Evolutionary conservation across 2,329 filamentous ascomycete genomes (phyloP).

Genomic region (Trichoderma sp.): DNA sequence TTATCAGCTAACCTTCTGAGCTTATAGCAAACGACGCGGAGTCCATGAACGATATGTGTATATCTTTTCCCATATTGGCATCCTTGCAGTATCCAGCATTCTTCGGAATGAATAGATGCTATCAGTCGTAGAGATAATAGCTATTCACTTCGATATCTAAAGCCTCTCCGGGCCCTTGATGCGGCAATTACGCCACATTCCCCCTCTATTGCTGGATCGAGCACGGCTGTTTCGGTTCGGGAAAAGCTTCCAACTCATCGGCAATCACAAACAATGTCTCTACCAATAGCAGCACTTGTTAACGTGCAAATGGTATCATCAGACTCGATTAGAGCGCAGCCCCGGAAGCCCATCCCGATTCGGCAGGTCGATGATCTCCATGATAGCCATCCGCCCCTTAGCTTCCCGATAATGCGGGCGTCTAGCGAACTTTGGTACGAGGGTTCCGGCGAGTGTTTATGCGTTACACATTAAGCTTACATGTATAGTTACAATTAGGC

Average conservation of each 20-base stretch:
- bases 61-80: neutral
- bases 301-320: slow-evolving; percentile 23
- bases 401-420: slow-evolving; percentile 4
- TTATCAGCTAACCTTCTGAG: neutral
- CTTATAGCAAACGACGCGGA: neutral
- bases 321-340: slow-evolving; percentile 17
- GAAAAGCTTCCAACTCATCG: neutral
- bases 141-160: too few relatives aligned
- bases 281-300: neutral
- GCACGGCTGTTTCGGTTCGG: neutral
- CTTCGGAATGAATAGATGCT: neutral
- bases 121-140: too few relatives aligned
- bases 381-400: neutral
- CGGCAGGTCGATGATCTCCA: slow-evolving; percentile 19
- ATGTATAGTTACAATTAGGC: slow-evolving; percentile 9
- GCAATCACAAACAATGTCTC: neutral
- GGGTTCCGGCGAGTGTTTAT: neutral
- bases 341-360: slow-evolving; percentile 25
- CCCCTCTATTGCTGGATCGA: neutral
- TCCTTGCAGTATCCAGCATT: neutral
- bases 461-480: slow-evolving; percentile 24
- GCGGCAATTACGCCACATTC: neutral
- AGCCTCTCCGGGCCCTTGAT: too few relatives aligned
- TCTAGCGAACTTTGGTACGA: slow-evolving; percentile 7
- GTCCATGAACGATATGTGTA: neutral